Conservation (phyloP, 495 filamentous ascomycete species). For the Trichoderma reesei region DNA sequence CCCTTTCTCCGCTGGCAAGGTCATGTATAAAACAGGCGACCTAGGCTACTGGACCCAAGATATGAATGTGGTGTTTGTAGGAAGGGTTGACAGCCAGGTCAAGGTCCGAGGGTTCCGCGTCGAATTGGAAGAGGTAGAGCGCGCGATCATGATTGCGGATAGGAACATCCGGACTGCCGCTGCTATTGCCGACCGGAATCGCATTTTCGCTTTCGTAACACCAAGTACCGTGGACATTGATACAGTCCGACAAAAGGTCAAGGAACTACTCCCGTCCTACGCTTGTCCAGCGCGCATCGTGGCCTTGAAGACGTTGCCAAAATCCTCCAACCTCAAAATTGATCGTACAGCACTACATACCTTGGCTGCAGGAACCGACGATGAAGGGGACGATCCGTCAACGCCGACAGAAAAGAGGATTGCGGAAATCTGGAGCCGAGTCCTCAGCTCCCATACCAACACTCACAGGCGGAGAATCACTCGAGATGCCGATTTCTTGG, state of each 20-base stretch:
- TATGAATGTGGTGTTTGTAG: constrained; percentile 18
- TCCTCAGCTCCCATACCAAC: constrained; percentile 10
- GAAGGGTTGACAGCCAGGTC: constrained; percentile 22
- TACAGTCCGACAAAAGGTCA: constrained; percentile 7
- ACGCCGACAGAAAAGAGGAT: constrained; percentile 7
- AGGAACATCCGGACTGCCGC: constrained; percentile 12
- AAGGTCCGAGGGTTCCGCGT: constrained; percentile 23
- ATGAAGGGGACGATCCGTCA: constrained; percentile 1
- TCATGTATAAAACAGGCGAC: constrained; percentile 25
- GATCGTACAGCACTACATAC: constrained; percentile 16
- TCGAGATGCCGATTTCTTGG: constrained; percentile 16
- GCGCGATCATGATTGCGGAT: constrained; percentile 10
- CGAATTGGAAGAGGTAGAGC: constrained; percentile 21
- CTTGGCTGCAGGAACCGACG: not conserved
- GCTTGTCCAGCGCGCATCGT: constrained; percentile 17
- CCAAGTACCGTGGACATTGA: constrained; percentile 15
- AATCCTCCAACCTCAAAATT: constrained; percentile 18
- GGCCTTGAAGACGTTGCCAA: constrained; percentile 16
- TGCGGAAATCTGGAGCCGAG: constrained; percentile 8
- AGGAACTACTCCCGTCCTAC: constrained; percentile 15
- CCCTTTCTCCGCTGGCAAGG: constrained; percentile 15
- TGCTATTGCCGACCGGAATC: constrained; percentile 11
- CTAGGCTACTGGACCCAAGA: constrained; percentile 18
- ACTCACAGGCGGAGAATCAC: not conserved
- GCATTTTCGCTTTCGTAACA: constrained; percentile 15